A percentile compares a stretch with the other conserved stretches of the same genome.
These are phyloP conservation scores for Mediolabrus comicus DNA, from an alignment of 108 stramenopile genomes.

Conservation along the genomic window DNA sequence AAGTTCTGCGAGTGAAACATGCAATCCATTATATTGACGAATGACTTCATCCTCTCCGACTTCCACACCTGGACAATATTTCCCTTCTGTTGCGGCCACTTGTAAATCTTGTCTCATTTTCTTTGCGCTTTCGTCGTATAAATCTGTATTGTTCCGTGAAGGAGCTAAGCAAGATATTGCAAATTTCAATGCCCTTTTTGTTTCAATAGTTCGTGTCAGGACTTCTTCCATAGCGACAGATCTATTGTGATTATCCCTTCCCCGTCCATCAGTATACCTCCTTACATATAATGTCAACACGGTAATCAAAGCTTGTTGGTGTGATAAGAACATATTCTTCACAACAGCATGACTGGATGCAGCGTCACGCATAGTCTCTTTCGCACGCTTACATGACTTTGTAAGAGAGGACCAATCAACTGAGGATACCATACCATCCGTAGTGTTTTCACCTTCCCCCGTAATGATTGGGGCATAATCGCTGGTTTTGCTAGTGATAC, in stretches of 20 bases:
- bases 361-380: conserved; percentile 26
- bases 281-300: conserved; percentile 9
- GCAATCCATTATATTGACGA: conserved; percentile 18
- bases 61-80: background rate
- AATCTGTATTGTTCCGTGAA: background rate
- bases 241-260: background rate
- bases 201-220: conserved; percentile 13
- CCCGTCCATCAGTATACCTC: background rate
- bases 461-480: background rate
- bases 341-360: conserved; percentile 30
- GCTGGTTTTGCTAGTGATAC: background rate
- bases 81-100: conserved; percentile 15
- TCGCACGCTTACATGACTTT: conserved; percentile 42
- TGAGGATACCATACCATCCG: conserved; percentile 11
- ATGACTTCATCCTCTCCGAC: background rate
- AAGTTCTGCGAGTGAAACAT: conserved; percentile 25
- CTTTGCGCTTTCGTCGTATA: conserved; percentile 14
- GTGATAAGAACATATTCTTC: conserved; percentile 39
- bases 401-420: conserved; percentile 40
- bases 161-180: conserved; percentile 26
- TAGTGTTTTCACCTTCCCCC: background rate
- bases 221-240: conserved; percentile 4
- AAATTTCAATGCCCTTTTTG: conserved; percentile 33
- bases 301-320: conserved; percentile 13
- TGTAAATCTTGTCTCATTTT: conserved; percentile 32